Evolutionary conservation across 495 filamentous ascomycete species (phyloP), one percentile per base, ranked within the genome.

Genomic region (Penicillium simplicissimum): DNA sequence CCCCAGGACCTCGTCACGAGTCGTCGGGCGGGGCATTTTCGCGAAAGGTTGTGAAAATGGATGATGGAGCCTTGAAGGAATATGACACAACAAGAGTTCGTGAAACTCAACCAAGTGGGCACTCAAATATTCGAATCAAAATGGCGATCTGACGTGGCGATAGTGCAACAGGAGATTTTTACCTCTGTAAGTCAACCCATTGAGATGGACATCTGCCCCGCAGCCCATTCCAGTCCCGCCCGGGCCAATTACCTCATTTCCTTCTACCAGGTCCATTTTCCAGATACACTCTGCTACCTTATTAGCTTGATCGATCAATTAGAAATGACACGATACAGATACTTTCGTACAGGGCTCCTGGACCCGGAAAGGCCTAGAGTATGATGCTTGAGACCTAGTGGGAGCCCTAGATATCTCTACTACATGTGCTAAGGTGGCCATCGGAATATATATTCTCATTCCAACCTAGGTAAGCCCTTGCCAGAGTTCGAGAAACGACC

Each of bases 1-100:
- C 10, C 72, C 63, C 36, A 91, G 80, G 60, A 89, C 80, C 67
- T 88, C 77, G 15, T 76, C 67, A 21, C 87, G 76, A 52, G 79
- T 76, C 25, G 80, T 81, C 35, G 74, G 77, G 48, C 65, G 73
- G 15, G 74, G 70, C 79, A 79, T 53, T 10, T 15, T 36, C 31
- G 14, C 19, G 33, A 36, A 36, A 13, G 10, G 23, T 25, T 25
- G 23, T 25, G 23, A 3, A 25, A 25, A 25, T 19, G 38, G 38
- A 43, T 43, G 28, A 31, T 31, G 28, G 38, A 43, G n/a, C 23
- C 23, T 25, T 25, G 38, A 43, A 43, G 14, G 38, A 19, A 79
- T 9, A 2, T 60, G 9, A 15, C 8, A 14, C n/a, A 34, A 35
- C 34, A 35, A 14, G 36, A 7, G 6, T 4, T 6, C 4, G 28